Evolutionary conservation across 1,284 basidiomycete genomes (phyloP), one percentile per base, ranked within the genome.

Genomic region (Gastroboletus turbinatus): DNA sequence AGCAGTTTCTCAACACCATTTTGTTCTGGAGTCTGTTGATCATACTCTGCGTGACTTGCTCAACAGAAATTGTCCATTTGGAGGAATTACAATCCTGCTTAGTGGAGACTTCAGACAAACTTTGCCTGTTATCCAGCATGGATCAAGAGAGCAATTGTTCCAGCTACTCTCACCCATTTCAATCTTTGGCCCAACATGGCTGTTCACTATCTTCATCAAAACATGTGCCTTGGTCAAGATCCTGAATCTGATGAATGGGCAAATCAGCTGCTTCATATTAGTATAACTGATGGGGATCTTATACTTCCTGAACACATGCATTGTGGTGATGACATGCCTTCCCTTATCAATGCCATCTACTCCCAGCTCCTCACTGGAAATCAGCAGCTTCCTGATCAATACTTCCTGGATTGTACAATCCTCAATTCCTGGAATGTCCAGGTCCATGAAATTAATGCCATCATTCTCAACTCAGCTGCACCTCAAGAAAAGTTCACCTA

Each of bases 261-360:
- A 6, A n/a, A 68, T 5, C 79, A 76, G 70, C 66, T 81, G 0
- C 55, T 78, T 0, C 67, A 78, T 6, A 62, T 82, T 50, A 78
- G 78, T 0, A 47, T 54, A 4, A 61, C 66, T 46, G 57, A 58
- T n/a, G 63, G 60, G 1, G 19, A 49, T 5, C 40, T 77, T 16
- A 3, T 39, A 0, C 61, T 81, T 21, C 70, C 71, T 21, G 10
- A 46, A 0, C 17, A 62, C 9, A 76, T 76, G 69, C 6, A 17
- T 0, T 54, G 61, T 66, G 59, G 53, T 35, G 4, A 35, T 35
- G 7, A 17, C 6, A 17, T 10, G 36, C 56, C 35, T 6, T n/a
- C 53, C 2, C 68, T 79, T 69, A 50, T 60, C 23, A 11, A 53
- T 36, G 27, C 55, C 4, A 10, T 60, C 0, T 60, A 60, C 25